These are phyloP conservation scores for Keithomyces neogunnii DNA, from an alignment of 2,329 filamentous ascomycete species.

Conservation along the genomic window DNA sequence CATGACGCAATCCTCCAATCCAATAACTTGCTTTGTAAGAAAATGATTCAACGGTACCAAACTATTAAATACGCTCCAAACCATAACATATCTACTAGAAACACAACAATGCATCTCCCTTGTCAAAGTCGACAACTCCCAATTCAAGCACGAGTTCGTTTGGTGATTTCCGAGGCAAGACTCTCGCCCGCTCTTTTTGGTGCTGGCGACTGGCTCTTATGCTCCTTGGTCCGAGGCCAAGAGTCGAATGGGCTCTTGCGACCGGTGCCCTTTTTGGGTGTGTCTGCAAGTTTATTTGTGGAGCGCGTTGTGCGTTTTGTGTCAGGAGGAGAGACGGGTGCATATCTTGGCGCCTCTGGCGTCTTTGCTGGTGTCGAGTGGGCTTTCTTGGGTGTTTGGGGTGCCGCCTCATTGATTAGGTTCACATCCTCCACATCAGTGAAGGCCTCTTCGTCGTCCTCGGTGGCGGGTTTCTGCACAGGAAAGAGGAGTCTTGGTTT, in stretches of 20 bases:
- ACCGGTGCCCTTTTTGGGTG: constrained; percentile 30
- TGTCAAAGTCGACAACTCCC: not conserved
- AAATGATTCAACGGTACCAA: too few species aligned
- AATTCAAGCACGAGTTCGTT: constrained; percentile 26
- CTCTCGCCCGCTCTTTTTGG: constrained; percentile 32
- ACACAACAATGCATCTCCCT: not conserved
- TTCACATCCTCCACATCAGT: constrained; percentile 49
- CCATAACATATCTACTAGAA: not conserved
- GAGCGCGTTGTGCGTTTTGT: constrained; percentile 53
- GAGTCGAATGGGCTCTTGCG: constrained; percentile 54
- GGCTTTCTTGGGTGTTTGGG: constrained; percentile 30
- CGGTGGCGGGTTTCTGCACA: constrained; percentile 33
- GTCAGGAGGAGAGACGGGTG: constrained; percentile 53
- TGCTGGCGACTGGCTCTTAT: constrained; percentile 34
- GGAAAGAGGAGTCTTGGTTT: constrained; percentile 68
- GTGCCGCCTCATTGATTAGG: constrained; percentile 14
- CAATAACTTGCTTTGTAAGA: not conserved
- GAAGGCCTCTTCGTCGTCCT: constrained; percentile 49
- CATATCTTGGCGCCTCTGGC: constrained; percentile 46
- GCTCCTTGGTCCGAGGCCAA: constrained; percentile 58
- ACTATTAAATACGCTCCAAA: not conserved
- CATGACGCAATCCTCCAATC: constrained; percentile 2
- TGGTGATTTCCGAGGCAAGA: constrained; percentile 21
- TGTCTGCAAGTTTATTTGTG: constrained; percentile 38
- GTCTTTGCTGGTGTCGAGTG: constrained; percentile 27